Conservation (phyloP, 2,329 filamentous ascomycete species). For the Fusarium fracticaudum region DNA sequence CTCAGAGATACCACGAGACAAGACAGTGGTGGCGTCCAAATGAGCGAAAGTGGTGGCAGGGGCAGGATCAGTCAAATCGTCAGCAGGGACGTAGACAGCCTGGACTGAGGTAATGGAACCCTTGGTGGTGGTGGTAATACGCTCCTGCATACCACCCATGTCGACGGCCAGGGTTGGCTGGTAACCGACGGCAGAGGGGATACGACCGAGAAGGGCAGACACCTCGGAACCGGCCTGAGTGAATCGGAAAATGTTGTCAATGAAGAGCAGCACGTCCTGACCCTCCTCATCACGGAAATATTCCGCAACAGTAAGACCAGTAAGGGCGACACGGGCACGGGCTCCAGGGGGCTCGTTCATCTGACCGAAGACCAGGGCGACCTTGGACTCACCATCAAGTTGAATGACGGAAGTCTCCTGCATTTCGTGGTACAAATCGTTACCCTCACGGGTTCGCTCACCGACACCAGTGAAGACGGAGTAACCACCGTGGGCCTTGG, state of each 20-base stretch:
- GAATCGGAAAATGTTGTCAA: constrained; percentile 99
- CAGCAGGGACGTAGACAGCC: constrained; percentile 99
- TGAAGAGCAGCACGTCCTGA: constrained; percentile 98
- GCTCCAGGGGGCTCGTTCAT: constrained; percentile 99
- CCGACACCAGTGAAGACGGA: constrained; percentile 99
- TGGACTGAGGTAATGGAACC: constrained; percentile 99
- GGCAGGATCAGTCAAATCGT: constrained; percentile 99
- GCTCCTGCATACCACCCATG: constrained; percentile 99
- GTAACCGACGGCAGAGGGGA: constrained; percentile 99
- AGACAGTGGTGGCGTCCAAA: constrained; percentile 99
- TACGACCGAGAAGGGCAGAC: constrained; percentile 98
- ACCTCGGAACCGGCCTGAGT: constrained; percentile 99
- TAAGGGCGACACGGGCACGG: constrained; percentile 99
- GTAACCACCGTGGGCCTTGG: constrained; percentile 99
- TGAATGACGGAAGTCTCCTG: constrained; percentile 99
- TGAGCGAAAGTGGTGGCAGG: constrained; percentile 99
- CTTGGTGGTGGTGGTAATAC: constrained; percentile 99
- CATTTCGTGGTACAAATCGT: constrained; percentile 99
- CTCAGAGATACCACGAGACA: constrained; percentile 99
- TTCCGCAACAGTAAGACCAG: constrained; percentile 81
- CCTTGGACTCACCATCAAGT: constrained; percentile 99
- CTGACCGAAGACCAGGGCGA: constrained; percentile 99
- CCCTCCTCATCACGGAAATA: constrained; percentile 82
- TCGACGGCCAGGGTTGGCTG: constrained; percentile 98
- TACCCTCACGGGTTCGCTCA: constrained; percentile 99